Percentiles rank a stretch among this genome's conserved stretches.
phyloP scores from a whole-genome alignment of 768 basidiomycete genomes.

The Kwoniella heveanensis region DNA sequence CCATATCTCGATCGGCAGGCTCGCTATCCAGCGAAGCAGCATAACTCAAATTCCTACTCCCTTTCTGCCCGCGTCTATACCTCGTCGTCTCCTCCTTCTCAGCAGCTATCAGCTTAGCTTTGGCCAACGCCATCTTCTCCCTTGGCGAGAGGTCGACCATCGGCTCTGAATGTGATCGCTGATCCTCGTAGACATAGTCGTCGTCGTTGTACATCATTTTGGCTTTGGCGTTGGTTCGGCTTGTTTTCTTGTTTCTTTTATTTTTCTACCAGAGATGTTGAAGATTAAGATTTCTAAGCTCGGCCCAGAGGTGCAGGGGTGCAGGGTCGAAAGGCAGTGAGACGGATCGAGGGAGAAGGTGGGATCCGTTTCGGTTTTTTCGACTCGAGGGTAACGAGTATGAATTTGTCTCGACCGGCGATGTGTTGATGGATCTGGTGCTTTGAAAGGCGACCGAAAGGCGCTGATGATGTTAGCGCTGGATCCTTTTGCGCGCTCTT shows the following conservation, averaged over 20 bases:
- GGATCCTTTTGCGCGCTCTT: neutral
- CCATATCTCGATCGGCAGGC: neutral
- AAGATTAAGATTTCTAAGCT: too few species aligned
- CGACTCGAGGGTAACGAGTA: neutral
- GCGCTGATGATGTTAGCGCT: neutral
- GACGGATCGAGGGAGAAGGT: neutral
- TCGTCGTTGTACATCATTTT: neutral
- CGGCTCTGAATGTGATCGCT: neutral
- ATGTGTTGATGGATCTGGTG: neutral
- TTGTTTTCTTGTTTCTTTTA: too few species aligned
- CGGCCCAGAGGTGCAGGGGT: too few species aligned
- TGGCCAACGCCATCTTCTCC: conserved; percentile 22
- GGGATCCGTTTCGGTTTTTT: neutral
- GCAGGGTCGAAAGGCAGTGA: neutral
- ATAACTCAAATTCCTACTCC: conserved; percentile 8
- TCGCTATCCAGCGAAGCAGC: conserved; percentile 8
- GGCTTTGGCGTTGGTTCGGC: too few species aligned
- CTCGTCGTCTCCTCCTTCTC: conserved; percentile 9
- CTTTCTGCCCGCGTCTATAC: neutral
- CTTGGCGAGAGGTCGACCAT: conserved; percentile 3
- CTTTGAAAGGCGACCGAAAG: too few species aligned
- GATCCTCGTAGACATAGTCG: neutral
- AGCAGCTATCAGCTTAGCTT: conserved; percentile 8
- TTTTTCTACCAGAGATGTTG: too few species aligned
- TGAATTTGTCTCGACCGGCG: neutral